Percentiles rank a stretch among this genome's conserved stretches.
Conservation (phyloP, 768 basidiomycete species). For the Lyophyllum shimeji region DNA sequence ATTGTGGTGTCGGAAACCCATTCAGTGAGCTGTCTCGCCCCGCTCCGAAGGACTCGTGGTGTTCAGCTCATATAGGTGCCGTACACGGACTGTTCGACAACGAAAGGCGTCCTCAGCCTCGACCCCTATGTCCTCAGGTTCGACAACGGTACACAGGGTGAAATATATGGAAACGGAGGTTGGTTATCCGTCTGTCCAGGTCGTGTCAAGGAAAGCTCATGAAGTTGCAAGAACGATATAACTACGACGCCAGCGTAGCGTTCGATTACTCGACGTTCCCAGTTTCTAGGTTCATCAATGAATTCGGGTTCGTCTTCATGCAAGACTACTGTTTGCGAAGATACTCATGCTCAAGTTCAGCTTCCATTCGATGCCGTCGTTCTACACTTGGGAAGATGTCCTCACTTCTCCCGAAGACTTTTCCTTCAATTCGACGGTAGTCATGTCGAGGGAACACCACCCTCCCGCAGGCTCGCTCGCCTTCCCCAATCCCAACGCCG, state of each 20-base stretch:
- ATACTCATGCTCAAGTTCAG: conserved; percentile 21
- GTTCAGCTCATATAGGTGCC: conserved; percentile 35
- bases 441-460: conserved; percentile 56
- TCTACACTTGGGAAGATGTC: conserved; percentile 61
- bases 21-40: conserved; percentile 32
- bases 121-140: conserved; percentile 54
- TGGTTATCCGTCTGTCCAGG: conserved; percentile 7
- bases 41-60: background rate
- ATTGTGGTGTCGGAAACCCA: conserved; percentile 48
- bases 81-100: conserved; percentile 62
- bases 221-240: conserved; percentile 46
- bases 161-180: conserved; percentile 59
- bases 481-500: conserved; percentile 57
- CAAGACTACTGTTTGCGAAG: background rate
- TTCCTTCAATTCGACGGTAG: conserved; percentile 56
- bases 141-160: conserved; percentile 47
- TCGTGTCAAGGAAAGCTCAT: background rate
- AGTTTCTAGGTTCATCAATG: conserved; percentile 52
- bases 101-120: conserved; percentile 53
- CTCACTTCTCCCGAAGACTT: conserved; percentile 50
- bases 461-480: conserved; percentile 49
- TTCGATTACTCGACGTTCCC: conserved; percentile 57
- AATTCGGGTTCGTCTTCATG: conserved; percentile 45
- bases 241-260: conserved; percentile 51
- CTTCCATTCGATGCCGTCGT: conserved; percentile 64